These are phyloP conservation scores for Cercis canadensis DNA, from an alignment of 306 rosid genomes.

Conservation along the genomic window DNA sequence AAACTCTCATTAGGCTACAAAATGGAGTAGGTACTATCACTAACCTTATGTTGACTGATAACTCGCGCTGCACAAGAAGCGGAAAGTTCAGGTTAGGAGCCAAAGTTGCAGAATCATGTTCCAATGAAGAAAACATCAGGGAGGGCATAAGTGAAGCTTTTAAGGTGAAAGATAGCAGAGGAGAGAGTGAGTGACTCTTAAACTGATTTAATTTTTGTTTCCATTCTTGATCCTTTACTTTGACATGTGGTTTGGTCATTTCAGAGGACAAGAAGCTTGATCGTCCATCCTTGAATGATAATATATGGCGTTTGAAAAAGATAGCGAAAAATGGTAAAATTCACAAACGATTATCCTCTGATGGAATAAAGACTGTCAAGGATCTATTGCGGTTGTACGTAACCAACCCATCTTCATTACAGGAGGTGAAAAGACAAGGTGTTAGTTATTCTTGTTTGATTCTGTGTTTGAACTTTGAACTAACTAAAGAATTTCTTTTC, in stretches of 20 bases:
- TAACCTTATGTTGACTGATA: constrained; percentile 40
- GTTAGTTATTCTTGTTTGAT: too few relatives aligned
- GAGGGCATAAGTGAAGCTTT: constrained; percentile 45
- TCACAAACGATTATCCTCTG: not conserved
- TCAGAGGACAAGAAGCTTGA: too few relatives aligned
- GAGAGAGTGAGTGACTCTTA: too few relatives aligned
- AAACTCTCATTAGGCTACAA: not conserved
- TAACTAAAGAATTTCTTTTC: too few relatives aligned
- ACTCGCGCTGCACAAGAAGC: constrained; percentile 46
- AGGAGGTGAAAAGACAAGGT: constrained; percentile 32
- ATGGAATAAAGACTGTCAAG: constrained; percentile 39
- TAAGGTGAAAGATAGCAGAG: constrained; percentile 41
- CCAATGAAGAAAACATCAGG: constrained; percentile 31
- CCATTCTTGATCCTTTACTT: too few relatives aligned
- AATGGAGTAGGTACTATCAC: constrained; percentile 19
- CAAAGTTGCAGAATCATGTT: not conserved
- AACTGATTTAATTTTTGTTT: too few relatives aligned
- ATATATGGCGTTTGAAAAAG: constrained; percentile 56
- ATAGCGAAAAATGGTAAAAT: constrained; percentile 43
- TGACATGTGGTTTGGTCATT: too few relatives aligned
- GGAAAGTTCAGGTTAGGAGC: constrained; percentile 47
- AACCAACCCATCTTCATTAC: constrained; percentile 30
- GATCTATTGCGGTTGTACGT: constrained; percentile 39
- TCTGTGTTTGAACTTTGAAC: too few relatives aligned
- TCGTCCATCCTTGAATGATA: constrained; percentile 37